Evolutionary conservation across 129 eudicot genomes (phyloP).

Genomic region (Centaurea solstitialis): DNA sequence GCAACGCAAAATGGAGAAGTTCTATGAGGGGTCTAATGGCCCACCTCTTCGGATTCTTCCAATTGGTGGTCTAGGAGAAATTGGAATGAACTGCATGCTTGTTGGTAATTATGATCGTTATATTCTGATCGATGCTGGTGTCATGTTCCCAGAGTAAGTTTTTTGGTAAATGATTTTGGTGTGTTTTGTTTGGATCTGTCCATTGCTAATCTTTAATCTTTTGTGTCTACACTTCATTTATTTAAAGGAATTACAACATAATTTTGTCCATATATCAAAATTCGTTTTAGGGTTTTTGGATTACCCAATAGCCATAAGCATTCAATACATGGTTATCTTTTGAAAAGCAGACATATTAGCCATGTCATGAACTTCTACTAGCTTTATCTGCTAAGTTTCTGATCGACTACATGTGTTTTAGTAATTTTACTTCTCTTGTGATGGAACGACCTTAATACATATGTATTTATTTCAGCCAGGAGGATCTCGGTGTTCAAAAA

Average conservation of each 20-base stretch:
- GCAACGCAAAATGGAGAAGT: slow-evolving; percentile 90
- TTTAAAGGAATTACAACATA: neutral
- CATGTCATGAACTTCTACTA: neutral
- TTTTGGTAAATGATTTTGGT: slow-evolving; percentile 5
- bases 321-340: neutral
- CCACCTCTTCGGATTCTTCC: slow-evolving; percentile 96
- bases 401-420: neutral
- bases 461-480: slow-evolving; percentile 57
- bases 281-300: neutral
- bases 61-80: slow-evolving; percentile 97
- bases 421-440: neutral
- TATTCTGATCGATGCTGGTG: slow-evolving; percentile 95
- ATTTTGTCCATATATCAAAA: neutral
- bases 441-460: slow-evolving; percentile 7
- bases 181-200: neutral
- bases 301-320: neutral
- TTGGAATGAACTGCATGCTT: slow-evolving; percentile 99
- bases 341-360: neutral
- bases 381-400: neutral
- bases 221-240: neutral
- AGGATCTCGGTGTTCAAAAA: slow-evolving; percentile 95
- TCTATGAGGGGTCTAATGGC: slow-evolving; percentile 91
- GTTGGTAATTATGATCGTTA: slow-evolving; percentile 96
- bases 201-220: neutral
- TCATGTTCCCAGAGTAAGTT: slow-evolving; percentile 98